phyloP scores from a whole-genome alignment of 2,329 filamentous ascomycete genomes.

The Arthrobotrys sphaeroides region DNA sequence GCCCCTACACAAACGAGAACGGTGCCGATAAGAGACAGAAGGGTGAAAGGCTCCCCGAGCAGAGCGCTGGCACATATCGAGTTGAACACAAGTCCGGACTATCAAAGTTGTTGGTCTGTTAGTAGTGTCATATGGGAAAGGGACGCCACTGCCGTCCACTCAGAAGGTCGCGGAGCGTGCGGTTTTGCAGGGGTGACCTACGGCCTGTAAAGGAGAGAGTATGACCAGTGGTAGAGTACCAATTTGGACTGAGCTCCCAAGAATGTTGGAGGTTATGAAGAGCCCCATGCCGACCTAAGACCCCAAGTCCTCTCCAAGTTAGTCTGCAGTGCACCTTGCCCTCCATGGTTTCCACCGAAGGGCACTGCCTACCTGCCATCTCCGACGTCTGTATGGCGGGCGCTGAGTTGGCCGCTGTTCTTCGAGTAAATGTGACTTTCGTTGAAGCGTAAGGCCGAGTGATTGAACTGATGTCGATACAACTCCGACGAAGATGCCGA shows the following conservation, averaged over 20 bases:
- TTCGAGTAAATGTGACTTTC: conserved; percentile 97
- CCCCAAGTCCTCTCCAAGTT: conserved; percentile 50
- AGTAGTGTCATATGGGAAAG: neutral
- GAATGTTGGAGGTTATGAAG: conserved; percentile 92
- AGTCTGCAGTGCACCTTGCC: neutral
- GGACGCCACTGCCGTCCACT: neutral
- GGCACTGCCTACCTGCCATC: conserved; percentile 76
- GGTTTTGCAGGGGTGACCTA: conserved; percentile 59
- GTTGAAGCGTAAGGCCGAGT: conserved; percentile 91
- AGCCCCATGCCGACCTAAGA: conserved; percentile 82
- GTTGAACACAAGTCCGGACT: conserved; percentile 95
- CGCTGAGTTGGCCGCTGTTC: conserved; percentile 86
- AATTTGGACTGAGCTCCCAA: conserved; percentile 96
- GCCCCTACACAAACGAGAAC: conserved; percentile 86
- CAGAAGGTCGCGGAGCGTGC: too few species aligned
- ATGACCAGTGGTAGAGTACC: conserved; percentile 94
- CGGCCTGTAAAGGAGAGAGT: conserved; percentile 89
- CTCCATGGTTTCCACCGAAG: conserved; percentile 57
- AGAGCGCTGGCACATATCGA: conserved; percentile 95
- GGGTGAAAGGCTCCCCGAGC: conserved; percentile 90
- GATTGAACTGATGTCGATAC: conserved; percentile 94
- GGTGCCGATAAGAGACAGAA: conserved; percentile 90
- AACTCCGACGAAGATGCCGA: conserved; percentile 92
- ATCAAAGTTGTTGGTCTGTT: conserved; percentile 45
- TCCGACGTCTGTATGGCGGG: conserved; percentile 85